A percentile compares a stretch with the other conserved stretches of the same genome.
Conservation (phyloP, 257 asterid genomes). For the Linaria vulgaris region DNA sequence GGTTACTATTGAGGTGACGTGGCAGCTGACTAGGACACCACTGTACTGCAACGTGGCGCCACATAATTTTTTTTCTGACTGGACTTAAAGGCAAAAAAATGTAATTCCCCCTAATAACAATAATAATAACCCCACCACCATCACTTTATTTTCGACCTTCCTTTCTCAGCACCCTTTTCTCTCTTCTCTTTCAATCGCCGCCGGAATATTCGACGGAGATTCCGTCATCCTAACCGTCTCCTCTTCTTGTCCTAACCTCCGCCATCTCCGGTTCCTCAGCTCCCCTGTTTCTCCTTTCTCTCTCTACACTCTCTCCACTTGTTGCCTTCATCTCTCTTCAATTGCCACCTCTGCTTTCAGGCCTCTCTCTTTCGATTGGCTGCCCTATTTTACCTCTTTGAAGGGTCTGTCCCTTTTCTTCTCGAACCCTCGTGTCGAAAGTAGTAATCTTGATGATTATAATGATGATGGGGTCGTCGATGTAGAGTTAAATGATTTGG, state of each 20-base stretch:
- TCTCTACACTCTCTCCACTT: slow-evolving; percentile 44
- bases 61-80: no score
- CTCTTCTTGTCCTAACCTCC: slow-evolving; percentile 57
- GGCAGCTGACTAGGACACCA: no score
- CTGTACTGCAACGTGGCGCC: no score
- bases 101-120: no score
- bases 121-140: slow-evolving; percentile 24
- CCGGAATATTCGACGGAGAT: slow-evolving; percentile 21
- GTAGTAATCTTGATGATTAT: background rate
- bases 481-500: slow-evolving; percentile 45
- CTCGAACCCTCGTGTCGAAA: slow-evolving; percentile 28
- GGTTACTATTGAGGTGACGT: no score
- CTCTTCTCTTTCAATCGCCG: slow-evolving; percentile 46
- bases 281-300: slow-evolving; percentile 43
- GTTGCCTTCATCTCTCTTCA: slow-evolving; percentile 51
- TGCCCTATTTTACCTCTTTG: slow-evolving; percentile 37
- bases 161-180: slow-evolving; percentile 53
- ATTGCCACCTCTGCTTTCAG: slow-evolving; percentile 46
- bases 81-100: no score
- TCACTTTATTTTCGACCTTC: slow-evolving; percentile 41
- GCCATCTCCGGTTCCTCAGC: slow-evolving; percentile 37
- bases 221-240: slow-evolving; percentile 39
- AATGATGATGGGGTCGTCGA: slow-evolving; percentile 19
- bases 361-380: slow-evolving; percentile 54
- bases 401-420: slow-evolving; percentile 46